phyloP scores from a whole-genome alignment of 164 flowering plant genomes.

The Saururus chinensis region DNA sequence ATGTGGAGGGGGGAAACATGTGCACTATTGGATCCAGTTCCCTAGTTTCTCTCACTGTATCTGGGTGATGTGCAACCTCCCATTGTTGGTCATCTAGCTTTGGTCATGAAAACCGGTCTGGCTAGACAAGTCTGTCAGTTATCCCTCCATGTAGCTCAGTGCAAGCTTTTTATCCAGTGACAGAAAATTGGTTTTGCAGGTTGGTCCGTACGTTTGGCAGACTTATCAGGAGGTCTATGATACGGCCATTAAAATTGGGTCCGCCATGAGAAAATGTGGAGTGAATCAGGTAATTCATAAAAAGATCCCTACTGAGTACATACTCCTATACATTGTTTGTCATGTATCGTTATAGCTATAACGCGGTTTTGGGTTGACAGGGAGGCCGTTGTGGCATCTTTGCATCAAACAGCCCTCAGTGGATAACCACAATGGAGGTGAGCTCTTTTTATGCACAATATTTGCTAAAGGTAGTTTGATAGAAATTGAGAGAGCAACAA shows the following conservation, averaged over 20 bases:
- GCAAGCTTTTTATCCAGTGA: too few relatives aligned
- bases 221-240: conserved; percentile 73
- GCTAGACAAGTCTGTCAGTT: too few relatives aligned
- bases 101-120: too few relatives aligned
- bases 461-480: background rate
- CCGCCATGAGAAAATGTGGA: conserved; percentile 62
- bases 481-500: background rate
- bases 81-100: too few relatives aligned
- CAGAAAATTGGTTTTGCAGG: conserved; percentile 20
- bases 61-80: too few relatives aligned
- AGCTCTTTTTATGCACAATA: background rate
- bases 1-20: too few relatives aligned
- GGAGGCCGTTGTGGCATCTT: conserved; percentile 87
- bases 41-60: too few relatives aligned
- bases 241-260: conserved; percentile 48
- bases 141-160: too few relatives aligned
- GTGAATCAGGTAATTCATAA: conserved; percentile 80
- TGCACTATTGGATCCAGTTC: too few relatives aligned
- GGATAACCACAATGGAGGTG: conserved; percentile 95
- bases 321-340: background rate
- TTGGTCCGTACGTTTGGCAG: conserved; percentile 64
- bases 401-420: conserved; percentile 84
- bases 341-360: background rate
- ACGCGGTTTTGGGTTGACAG: conserved; percentile 19
- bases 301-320: background rate